These are phyloP conservation scores for Cyclospora cayetanensis DNA, from an alignment of 169 alveolate species.

Conservation along the genomic window DNA sequence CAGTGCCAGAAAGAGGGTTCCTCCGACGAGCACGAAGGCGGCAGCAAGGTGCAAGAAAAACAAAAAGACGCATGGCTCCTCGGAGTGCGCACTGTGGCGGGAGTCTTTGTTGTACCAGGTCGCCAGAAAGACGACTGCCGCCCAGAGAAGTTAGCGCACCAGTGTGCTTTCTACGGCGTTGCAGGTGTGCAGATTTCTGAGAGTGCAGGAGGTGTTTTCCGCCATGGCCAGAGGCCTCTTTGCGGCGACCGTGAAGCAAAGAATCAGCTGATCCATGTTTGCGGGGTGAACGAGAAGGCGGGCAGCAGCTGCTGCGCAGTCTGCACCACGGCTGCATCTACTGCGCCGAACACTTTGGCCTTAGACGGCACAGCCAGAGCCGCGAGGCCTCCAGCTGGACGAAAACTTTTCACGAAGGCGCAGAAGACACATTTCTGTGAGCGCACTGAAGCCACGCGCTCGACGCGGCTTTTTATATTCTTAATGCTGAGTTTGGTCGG, in stretches of 20 bases:
- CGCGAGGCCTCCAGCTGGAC: not conserved
- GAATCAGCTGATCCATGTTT: not conserved
- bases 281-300: not conserved
- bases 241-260: not conserved
- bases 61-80: not conserved
- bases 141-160: not conserved
- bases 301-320: not conserved
- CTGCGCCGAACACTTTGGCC: not conserved
- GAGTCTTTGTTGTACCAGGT: not conserved
- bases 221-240: not conserved
- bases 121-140: not conserved
- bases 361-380: not conserved
- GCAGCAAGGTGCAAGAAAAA: not conserved
- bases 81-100: no score
- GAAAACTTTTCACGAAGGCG: not conserved
- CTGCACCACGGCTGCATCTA: not conserved
- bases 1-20: not conserved
- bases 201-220: not conserved
- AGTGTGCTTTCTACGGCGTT: not conserved
- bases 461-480: not conserved
- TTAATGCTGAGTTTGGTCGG: not conserved
- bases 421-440: not conserved
- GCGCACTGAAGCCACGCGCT: not conserved
- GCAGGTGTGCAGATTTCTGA: not conserved
- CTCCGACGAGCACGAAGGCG: not conserved